Evolutionary conservation across 2,329 filamentous ascomycete genomes (phyloP).

Genomic region (Pyricularia grisea): DNA sequence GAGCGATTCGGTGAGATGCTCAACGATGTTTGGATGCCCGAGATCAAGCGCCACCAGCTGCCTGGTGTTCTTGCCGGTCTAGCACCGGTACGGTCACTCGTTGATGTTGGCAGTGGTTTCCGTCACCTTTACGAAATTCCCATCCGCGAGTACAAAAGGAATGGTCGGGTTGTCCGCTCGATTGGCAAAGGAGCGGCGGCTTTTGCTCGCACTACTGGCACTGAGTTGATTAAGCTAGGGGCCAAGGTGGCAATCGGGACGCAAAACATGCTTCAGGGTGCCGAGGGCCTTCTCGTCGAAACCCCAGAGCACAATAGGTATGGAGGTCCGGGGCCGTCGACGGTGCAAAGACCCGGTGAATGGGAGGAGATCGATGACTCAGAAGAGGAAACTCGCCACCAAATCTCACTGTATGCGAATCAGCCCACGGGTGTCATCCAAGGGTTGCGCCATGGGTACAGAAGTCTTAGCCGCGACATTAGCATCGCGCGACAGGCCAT

Average conservation of each 20-base stretch:
- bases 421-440: conserved; percentile 85
- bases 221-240: conserved; percentile 86
- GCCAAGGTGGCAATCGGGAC: conserved; percentile 93
- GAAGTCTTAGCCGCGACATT: conserved; percentile 78
- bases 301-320: conserved; percentile 16
- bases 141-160: conserved; percentile 85
- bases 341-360: conserved; percentile 22
- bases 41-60: conserved; percentile 82
- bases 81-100: conserved; percentile 79
- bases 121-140: conserved; percentile 82
- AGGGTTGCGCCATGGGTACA: conserved; percentile 73
- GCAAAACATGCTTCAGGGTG: conserved; percentile 82
- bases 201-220: conserved; percentile 89
- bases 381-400: conserved; percentile 63
- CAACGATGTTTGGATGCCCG: conserved; percentile 94
- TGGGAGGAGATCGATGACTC: conserved; percentile 46
- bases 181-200: conserved; percentile 83
- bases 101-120: conserved; percentile 84
- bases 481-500: conserved; percentile 81
- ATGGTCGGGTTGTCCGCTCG: conserved; percentile 83
- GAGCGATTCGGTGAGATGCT: conserved; percentile 82
- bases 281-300: conserved; percentile 65
- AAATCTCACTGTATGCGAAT: conserved; percentile 86
- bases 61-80: conserved; percentile 81
- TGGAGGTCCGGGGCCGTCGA: conserved; percentile 22